Conservation (phyloP, 108 stramenopile species). For the Hondaea fermentalgiana region DNA sequence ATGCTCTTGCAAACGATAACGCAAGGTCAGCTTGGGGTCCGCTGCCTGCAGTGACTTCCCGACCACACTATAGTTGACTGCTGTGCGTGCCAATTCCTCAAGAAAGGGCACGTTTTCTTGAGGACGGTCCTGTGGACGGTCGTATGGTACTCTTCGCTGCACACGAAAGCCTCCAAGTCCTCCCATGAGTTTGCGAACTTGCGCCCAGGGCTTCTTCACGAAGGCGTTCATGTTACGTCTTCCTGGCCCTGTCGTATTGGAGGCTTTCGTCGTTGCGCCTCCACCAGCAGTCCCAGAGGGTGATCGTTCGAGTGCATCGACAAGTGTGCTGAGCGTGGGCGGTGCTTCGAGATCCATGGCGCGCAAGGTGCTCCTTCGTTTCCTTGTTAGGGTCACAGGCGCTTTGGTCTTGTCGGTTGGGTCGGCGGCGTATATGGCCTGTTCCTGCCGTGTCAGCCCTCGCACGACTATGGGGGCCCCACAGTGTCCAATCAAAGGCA, state of each 20-base stretch:
- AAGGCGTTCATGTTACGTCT: neutral
- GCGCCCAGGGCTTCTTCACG: neutral
- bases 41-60: neutral
- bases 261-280: neutral
- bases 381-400: neutral
- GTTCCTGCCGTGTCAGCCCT: neutral
- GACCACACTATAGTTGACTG: neutral
- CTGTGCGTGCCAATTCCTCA: neutral
- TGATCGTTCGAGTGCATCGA: neutral
- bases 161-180: neutral
- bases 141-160: neutral
- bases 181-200: neutral
- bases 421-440: neutral
- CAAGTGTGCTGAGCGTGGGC: neutral
- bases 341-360: neutral
- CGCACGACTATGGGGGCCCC: neutral
- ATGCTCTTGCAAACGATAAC: too few species aligned
- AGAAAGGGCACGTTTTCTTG: neutral
- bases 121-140: neutral
- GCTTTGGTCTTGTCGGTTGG: neutral
- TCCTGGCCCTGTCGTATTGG: neutral
- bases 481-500: neutral
- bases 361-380: neutral
- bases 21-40: neutral
- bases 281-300: neutral